phyloP scores from a whole-genome alignment of 2,329 filamentous ascomycete genomes.

The Gaeumannomyces tritici region DNA sequence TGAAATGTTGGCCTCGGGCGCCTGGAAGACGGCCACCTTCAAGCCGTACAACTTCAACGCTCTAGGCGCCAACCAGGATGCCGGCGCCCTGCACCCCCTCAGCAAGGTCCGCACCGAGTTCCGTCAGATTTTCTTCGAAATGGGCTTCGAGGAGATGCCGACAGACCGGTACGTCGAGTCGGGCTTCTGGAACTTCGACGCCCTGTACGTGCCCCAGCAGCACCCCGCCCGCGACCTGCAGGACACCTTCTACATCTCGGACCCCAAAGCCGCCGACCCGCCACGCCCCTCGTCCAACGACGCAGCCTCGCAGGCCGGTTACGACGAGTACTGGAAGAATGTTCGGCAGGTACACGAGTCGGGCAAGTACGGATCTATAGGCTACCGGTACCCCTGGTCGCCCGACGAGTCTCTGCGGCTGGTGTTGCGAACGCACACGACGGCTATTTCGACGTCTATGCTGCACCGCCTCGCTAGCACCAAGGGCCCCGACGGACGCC shows the following conservation, averaged over 20 bases:
- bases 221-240: conserved; percentile 95
- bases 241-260: conserved; percentile 94
- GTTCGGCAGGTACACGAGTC: conserved; percentile 79
- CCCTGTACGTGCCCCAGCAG: conserved; percentile 93
- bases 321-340: conserved; percentile 81
- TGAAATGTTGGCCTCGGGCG: conserved; percentile 79
- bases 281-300: conserved; percentile 38
- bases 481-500: conserved; percentile 60
- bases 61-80: conserved; percentile 49
- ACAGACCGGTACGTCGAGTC: conserved; percentile 91
- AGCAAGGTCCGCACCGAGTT: conserved; percentile 97
- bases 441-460: conserved; percentile 82
- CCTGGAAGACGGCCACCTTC: conserved; percentile 88
- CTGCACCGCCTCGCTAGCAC: conserved; percentile 74
- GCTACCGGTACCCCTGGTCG: conserved; percentile 92
- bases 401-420: conserved; percentile 78
- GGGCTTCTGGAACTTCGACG: conserved; percentile 98
- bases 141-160: conserved; percentile 98
- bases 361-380: conserved; percentile 89
- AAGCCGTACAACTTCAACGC: conserved; percentile 56
- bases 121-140: conserved; percentile 97
- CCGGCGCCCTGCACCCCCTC: conserved; percentile 57
- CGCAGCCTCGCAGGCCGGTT: conserved; percentile 46
- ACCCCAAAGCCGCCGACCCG: conserved; percentile 67
- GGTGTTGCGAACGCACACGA: conserved; percentile 93